A percentile compares a stretch with the other conserved stretches of the same genome.
Evolutionary conservation across 768 basidiomycete genomes (phyloP).

Genomic region (Xerocomellus dryophilus): DNA sequence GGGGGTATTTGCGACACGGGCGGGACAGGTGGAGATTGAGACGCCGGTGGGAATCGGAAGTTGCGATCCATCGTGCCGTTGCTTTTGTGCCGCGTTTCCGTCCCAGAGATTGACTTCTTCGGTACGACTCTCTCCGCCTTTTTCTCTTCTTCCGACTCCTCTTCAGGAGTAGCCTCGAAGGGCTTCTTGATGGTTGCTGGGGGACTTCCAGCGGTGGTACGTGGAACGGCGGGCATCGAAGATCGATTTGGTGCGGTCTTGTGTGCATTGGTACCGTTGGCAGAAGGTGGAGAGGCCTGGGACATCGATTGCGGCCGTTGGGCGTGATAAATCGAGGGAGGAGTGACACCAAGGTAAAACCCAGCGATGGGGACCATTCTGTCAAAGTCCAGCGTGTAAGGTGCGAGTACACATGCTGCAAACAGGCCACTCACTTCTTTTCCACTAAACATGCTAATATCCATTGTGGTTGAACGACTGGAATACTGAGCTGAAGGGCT

Average conservation of each 20-base stretch:
- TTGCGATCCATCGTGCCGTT: conserved; percentile 76
- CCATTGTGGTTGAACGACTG: conserved; percentile 95
- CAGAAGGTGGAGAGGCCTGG: conserved; percentile 51
- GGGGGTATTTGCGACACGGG: conserved; percentile 9
- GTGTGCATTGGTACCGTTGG: conserved; percentile 30
- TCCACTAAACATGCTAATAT: conserved; percentile 84
- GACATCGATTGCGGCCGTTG: conserved; percentile 76
- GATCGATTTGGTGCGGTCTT: conserved; percentile 50
- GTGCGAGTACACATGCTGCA: background rate
- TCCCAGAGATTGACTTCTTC: conserved; percentile 6
- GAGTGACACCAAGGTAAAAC: conserved; percentile 76
- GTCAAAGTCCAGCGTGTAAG: background rate
- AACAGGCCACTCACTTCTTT: conserved; percentile 57
- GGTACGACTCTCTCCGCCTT: conserved; percentile 32
- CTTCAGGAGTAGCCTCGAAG: conserved; percentile 55
- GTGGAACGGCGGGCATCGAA: conserved; percentile 63
- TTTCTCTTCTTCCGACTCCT: conserved; percentile 35
- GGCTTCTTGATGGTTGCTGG: conserved; percentile 35
- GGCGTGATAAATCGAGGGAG: conserved; percentile 37
- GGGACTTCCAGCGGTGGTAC: conserved; percentile 41
- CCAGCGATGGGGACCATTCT: conserved; percentile 86
- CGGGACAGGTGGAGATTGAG: conserved; percentile 14
- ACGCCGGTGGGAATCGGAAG: conserved; percentile 61
- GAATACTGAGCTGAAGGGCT: conserved; percentile 91
- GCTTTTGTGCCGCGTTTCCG: conserved; percentile 39